phyloP scores from a whole-genome alignment of 2,329 filamentous ascomycete genomes.

The Thermochaetoides dissita region DNA sequence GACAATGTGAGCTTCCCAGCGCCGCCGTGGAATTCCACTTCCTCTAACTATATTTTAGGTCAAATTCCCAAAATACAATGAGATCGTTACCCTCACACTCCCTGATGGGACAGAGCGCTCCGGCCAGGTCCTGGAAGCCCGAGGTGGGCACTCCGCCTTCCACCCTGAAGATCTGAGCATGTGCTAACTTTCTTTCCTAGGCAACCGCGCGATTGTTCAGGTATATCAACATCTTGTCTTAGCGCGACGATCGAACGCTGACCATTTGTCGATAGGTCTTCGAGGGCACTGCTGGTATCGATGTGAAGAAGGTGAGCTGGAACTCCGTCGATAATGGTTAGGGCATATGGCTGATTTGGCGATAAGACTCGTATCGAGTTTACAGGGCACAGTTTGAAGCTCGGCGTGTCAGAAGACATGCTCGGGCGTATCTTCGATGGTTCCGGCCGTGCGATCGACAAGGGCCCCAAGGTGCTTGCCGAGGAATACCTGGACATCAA shows the following conservation, averaged over 20 bases:
- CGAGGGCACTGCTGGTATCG: slow-evolving; percentile 90
- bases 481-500: slow-evolving; percentile 99
- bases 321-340: neutral
- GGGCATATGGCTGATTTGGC: slow-evolving; percentile 8
- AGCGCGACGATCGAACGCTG: too few relatives aligned
- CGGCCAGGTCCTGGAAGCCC: slow-evolving; percentile 91
- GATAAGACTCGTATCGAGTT: slow-evolving; percentile 92
- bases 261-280: slow-evolving; percentile 53
- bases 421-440: slow-evolving; percentile 97
- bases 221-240: slow-evolving; percentile 31
- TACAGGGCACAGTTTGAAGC: slow-evolving; percentile 90
- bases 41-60: slow-evolving; percentile 42
- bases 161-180: neutral
- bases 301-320: slow-evolving; percentile 82
- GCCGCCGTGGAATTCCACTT: slow-evolving; percentile 6
- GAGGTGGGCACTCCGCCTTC: slow-evolving; percentile 46
- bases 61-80: slow-evolving; percentile 95
- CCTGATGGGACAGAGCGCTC: slow-evolving; percentile 89
- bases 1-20: slow-evolving; percentile 58
- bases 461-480: slow-evolving; percentile 92
- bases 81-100: slow-evolving; percentile 91
- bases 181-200: slow-evolving; percentile 30
- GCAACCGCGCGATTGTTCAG: slow-evolving; percentile 88
- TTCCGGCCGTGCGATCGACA: slow-evolving; percentile 94
- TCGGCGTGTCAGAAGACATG: slow-evolving; percentile 99